Percentiles rank a stretch among this genome's conserved stretches.
Evolutionary conservation across 2,329 filamentous ascomycete species (phyloP).

Genomic region (Ustilaginoidea virens): DNA sequence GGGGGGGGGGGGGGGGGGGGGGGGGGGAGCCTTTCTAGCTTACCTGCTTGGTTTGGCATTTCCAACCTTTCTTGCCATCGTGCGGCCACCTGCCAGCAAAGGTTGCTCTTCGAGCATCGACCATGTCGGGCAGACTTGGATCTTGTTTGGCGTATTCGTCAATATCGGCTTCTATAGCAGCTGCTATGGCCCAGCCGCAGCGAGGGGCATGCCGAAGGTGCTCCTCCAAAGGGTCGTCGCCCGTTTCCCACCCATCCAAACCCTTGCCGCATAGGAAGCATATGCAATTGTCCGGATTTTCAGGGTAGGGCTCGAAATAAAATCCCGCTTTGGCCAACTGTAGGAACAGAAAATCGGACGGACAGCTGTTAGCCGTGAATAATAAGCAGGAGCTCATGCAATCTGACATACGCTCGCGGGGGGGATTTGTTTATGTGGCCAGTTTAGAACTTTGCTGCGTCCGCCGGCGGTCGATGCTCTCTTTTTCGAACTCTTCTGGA

Average conservation of each 20-base stretch:
- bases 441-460: conserved; percentile 42
- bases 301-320: conserved; percentile 63
- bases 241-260: conserved; percentile 82
- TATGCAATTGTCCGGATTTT: conserved; percentile 71
- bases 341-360: no score
- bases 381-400: no score
- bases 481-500: conserved; percentile 53
- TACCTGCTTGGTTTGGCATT: conserved; percentile 79
- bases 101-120: conserved; percentile 64
- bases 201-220: conserved; percentile 69
- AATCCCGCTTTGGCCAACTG: conserved; percentile 87
- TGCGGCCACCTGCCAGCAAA: conserved; percentile 83
- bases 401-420: conserved; percentile 14
- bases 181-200: conserved; percentile 77
- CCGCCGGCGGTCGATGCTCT: conserved; percentile 48
- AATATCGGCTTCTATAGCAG: conserved; percentile 43
- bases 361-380: no score
- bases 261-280: conserved; percentile 79
- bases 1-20: no score
- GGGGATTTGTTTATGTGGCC: conserved; percentile 50
- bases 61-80: conserved; percentile 75
- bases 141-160: conserved; percentile 54
- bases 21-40: no score
- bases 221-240: conserved; percentile 70
- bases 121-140: conserved; percentile 55